phyloP scores from a whole-genome alignment of 495 filamentous ascomycete species.

The Neurospora sublineolata region DNA sequence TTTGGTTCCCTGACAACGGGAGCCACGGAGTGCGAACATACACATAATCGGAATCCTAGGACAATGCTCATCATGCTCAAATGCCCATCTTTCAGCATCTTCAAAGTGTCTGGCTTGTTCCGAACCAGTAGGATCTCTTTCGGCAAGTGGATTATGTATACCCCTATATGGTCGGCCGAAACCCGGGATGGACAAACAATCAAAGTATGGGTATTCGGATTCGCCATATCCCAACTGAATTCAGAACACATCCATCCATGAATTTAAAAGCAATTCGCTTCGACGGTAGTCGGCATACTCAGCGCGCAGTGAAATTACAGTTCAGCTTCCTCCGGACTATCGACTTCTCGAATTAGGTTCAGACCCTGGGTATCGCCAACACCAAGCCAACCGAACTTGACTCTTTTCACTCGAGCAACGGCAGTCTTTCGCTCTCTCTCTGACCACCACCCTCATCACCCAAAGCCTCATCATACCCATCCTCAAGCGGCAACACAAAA shows the following conservation, averaged over 20 bases:
- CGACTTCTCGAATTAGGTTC: not conserved
- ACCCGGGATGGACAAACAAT: not conserved
- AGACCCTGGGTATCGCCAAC: not conserved
- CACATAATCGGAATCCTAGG: not conserved
- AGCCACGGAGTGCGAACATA: not conserved
- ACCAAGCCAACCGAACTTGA: not conserved
- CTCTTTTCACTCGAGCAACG: slow-evolving; percentile 1
- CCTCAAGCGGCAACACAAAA: slow-evolving; percentile 51
- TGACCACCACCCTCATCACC: slow-evolving; percentile 26
- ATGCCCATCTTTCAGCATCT: not conserved
- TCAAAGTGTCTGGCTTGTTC: not conserved
- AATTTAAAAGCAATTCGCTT: not conserved
- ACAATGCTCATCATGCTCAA: too few species aligned
- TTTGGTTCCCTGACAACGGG: not conserved
- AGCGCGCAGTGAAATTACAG: not conserved
- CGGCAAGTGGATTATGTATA: not conserved
- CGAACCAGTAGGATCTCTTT: not conserved
- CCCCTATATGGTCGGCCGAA: not conserved
- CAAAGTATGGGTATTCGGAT: not conserved
- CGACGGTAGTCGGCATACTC: not conserved
- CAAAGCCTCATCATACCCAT: slow-evolving; percentile 45
- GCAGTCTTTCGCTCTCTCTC: not conserved
- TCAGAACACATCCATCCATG: not conserved
- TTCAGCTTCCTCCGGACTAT: not conserved
- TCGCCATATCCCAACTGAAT: not conserved